These are phyloP conservation scores for Lactifluus subvellereus DNA, from an alignment of 768 basidiomycete genomes.

Conservation along the genomic window DNA sequence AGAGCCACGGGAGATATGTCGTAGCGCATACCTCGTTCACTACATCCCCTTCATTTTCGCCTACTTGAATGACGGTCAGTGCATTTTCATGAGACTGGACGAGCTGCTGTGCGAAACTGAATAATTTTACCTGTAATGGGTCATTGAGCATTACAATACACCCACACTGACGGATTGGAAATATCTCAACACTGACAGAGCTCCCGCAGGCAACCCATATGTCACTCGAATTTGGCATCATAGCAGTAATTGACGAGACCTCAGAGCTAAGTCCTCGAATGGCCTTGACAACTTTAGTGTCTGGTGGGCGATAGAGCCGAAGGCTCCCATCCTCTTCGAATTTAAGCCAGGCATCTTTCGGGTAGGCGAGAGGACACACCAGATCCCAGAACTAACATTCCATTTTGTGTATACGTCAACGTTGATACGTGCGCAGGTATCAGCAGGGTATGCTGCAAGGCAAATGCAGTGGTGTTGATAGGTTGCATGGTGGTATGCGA, in stretches of 20 bases:
- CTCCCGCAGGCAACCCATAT: constrained; percentile 65
- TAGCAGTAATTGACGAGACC: constrained; percentile 56
- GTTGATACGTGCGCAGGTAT: constrained; percentile 51
- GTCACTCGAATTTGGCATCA: constrained; percentile 31
- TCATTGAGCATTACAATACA: neutral
- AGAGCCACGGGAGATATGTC: neutral
- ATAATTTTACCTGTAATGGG: constrained; percentile 32
- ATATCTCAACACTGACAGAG: constrained; percentile 37
- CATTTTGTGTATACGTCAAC: constrained; percentile 44
- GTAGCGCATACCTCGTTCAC: constrained; percentile 58
- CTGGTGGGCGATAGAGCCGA: constrained; percentile 20
- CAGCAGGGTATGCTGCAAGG: constrained; percentile 29
- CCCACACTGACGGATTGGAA: neutral
- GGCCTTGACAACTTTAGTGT: constrained; percentile 18
- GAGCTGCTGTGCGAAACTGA: constrained; percentile 46
- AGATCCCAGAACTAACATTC: constrained; percentile 54
- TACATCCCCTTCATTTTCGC: constrained; percentile 48
- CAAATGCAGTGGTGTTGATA: neutral
- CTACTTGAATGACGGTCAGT: constrained; percentile 39
- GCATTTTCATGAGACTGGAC: constrained; percentile 52
- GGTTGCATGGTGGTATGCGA: neutral
- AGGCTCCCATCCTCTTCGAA: constrained; percentile 34
- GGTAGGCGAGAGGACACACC: constrained; percentile 34
- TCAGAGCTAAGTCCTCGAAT: constrained; percentile 37
- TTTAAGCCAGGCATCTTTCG: constrained; percentile 34